Percentiles rank a stretch among this genome's conserved stretches.
These are phyloP conservation scores for Echria macrotheca DNA, from an alignment of 495 filamentous ascomycete genomes.

Conservation along the genomic window DNA sequence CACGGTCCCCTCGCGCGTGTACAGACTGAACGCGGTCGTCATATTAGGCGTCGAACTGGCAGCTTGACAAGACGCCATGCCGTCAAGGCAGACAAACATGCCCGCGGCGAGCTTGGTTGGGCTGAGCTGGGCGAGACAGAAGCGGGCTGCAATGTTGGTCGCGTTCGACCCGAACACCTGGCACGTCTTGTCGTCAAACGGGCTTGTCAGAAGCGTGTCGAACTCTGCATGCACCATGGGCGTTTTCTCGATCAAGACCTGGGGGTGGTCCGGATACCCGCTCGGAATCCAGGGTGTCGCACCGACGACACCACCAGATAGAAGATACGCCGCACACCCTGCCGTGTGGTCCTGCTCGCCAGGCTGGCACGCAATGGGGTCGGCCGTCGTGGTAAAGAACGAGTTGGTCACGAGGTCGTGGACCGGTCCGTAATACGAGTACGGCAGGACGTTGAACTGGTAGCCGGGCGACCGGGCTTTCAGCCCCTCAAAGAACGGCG, in stretches of 20 bases:
- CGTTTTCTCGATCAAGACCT: background rate
- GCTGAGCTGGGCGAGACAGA: constrained; percentile 2
- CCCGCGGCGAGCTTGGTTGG: background rate
- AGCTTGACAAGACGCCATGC: background rate
- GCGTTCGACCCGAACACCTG: background rate
- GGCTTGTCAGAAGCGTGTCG: too few species aligned
- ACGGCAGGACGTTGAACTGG: constrained; percentile 5
- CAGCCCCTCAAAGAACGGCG: constrained; percentile 10
- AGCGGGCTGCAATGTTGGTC: background rate
- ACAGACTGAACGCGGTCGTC: constrained; percentile 6
- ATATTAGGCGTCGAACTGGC: constrained; percentile 7
- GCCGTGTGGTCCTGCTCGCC: background rate
- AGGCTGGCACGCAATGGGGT: constrained; percentile 1
- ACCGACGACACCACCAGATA: constrained; percentile 2
- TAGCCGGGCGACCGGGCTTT: background rate
- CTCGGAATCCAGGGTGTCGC: constrained; percentile 6
- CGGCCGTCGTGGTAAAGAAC: background rate
- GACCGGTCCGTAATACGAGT: constrained; percentile 2
- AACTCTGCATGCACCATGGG: background rate
- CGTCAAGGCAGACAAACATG: constrained; percentile 11
- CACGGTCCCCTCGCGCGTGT: constrained; percentile 4
- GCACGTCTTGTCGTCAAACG: background rate
- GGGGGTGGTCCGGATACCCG: constrained; percentile 4
- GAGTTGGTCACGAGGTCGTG: constrained; percentile 10
- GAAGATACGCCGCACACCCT: constrained; percentile 3